Base-by-base conservation (phyloP, 2,329 filamentous ascomycete species). In the Lecanicillium sp. region DNA sequence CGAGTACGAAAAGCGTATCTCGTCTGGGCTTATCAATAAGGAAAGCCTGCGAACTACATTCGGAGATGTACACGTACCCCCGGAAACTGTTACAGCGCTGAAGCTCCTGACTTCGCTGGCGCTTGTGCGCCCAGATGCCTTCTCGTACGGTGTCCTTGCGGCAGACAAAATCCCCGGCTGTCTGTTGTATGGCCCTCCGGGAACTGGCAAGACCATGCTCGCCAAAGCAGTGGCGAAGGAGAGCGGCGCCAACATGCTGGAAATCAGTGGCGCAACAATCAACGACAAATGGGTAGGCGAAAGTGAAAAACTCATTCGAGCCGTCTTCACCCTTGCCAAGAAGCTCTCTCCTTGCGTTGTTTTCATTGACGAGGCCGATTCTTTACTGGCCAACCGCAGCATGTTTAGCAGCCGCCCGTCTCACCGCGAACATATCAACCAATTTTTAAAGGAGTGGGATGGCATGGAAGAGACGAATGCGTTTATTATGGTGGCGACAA, bases 401-500 rank as follows among this genome's bases (percentile, higher is more conserved):
- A 78, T 79, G 32, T 74, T 77, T 20, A 76, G 77, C 51, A 83
- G 81, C 56, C 77, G 87, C 24, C 79, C 80, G 5, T 83, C 79
- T 2, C 87, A 94, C 57, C 81, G 90, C 42, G 91, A 96, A 63
- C 84, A 93, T 47, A 90, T 97, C 65, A 98, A 96, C 61, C 91
- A 98, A 67, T 97, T 97, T 65, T 72, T 98, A 42, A 86, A 90
- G 46, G 91, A 97, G 64, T 97, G 91, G 93, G 93, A 97, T 58
- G 93, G 93, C 10, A 84, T 97, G 73, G 73, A 73, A 46, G 86
- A 87, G 57, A 78, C 83, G 39, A 86, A 86, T 15, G 89, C 91
- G 3, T 97, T 98, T 64, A 91, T 98, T 65, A 96, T 98, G 90
- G 90, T 97, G 0, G 91, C 93, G 23, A 97, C 90, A 8, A 97